phyloP scores from a whole-genome alignment of 208 protist genomes.

The Trypanosoma mega region DNA sequence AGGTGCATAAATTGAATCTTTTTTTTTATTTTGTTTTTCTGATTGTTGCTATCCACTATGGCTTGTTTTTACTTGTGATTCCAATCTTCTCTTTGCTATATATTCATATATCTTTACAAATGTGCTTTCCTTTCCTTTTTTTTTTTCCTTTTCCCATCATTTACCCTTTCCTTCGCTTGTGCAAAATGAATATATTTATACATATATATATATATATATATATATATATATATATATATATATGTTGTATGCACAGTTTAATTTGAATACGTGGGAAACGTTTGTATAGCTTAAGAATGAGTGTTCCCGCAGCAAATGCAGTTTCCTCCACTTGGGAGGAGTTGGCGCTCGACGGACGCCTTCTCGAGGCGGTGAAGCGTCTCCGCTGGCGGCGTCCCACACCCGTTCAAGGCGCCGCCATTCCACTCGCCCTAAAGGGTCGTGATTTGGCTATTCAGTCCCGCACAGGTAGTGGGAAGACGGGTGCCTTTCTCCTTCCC shows the following conservation, averaged over 20 bases:
- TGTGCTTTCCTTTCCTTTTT: neutral
- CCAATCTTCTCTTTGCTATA: too few species aligned
- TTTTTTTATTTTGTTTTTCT: too few species aligned
- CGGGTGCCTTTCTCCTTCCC: slow-evolving; percentile 88
- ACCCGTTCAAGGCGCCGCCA: slow-evolving; percentile 92
- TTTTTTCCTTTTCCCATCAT: neutral
- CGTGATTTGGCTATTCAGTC: slow-evolving; percentile 88
- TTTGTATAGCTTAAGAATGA: neutral
- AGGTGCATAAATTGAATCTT: too few species aligned
- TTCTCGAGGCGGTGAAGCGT: slow-evolving; percentile 79
- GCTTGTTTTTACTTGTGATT: too few species aligned
- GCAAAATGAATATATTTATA: too few species aligned
- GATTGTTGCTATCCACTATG: too few species aligned
- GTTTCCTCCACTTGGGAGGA: slow-evolving; percentile 68
- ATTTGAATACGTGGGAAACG: neutral
- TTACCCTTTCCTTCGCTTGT: neutral
- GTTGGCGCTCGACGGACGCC: slow-evolving; percentile 69
- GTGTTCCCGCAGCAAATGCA: slow-evolving; percentile 3
- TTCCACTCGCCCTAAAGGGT: slow-evolving; percentile 93
- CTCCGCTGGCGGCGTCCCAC: slow-evolving; percentile 89
- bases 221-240: slow-evolving; percentile 1
- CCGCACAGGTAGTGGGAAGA: slow-evolving; percentile 89
- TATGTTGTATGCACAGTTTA: neutral
- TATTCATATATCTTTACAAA: neutral
- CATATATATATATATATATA: neutral